phyloP scores from a whole-genome alignment of 163 green algal genomes.

The Scenedesmus sp. region DNA sequence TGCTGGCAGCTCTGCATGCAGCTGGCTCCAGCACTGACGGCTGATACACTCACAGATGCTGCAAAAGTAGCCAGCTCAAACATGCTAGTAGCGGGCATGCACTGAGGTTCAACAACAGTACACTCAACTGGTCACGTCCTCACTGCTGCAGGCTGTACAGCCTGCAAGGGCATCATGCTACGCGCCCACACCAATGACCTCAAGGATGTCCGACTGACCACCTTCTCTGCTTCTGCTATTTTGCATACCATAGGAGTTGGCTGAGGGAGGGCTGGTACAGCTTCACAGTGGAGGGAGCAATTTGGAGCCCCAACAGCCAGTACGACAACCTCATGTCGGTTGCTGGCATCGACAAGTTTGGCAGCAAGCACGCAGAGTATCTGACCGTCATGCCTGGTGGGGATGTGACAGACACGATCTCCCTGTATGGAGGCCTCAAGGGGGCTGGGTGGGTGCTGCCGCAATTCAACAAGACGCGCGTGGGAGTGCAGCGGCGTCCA shows the following conservation, averaged over 20 bases:
- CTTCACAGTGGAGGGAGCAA: slow-evolving; percentile 39
- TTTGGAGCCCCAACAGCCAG: slow-evolving; percentile 15
- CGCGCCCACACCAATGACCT: too few species aligned
- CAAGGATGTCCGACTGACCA: too few species aligned
- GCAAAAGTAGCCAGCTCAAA: neutral
- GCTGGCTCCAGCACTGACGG: neutral
- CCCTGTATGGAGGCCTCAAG: slow-evolving; percentile 21
- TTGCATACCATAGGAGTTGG: neutral
- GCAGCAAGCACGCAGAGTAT: slow-evolving; percentile 24
- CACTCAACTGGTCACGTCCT: too few species aligned
- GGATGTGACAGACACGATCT: neutral
- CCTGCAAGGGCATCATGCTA: too few species aligned
- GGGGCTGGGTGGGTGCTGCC: slow-evolving; percentile 32
- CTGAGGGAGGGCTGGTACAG: slow-evolving; percentile 36
- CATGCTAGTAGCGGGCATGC: neutral
- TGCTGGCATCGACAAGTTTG: slow-evolving; percentile 33
- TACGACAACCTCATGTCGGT: slow-evolving; percentile 35
- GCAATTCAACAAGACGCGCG: slow-evolving; percentile 12
- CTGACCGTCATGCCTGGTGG: neutral
- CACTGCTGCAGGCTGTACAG: neutral
- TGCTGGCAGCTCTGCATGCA: too few species aligned
- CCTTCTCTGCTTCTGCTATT: neutral
- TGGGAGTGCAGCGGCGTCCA: slow-evolving; percentile 15
- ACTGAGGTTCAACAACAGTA: too few species aligned
- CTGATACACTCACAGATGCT: too few species aligned